Conservation (phyloP, 2,329 filamentous ascomycete genomes). For the Zasmidium angulare region DNA sequence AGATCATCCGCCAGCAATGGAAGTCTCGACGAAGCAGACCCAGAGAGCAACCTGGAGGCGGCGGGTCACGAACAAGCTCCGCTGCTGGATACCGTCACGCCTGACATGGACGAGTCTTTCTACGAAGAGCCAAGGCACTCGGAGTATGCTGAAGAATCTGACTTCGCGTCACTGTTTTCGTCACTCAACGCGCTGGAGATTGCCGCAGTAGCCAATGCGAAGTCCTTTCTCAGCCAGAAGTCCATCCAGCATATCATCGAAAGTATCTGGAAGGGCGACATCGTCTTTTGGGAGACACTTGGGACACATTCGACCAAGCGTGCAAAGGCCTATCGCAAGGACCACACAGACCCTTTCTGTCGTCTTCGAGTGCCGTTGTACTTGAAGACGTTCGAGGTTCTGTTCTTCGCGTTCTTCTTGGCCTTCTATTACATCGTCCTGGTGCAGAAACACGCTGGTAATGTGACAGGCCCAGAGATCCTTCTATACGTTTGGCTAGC, state of each 20-base stretch:
- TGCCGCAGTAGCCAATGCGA: conserved; percentile 75
- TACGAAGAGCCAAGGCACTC: conserved; percentile 24
- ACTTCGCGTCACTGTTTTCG: conserved; percentile 65
- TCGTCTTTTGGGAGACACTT: conserved; percentile 83
- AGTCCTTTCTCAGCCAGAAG: conserved; percentile 78
- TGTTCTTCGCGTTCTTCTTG: conserved; percentile 77
- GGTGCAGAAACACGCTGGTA: conserved; percentile 64
- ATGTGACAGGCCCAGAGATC: conserved; percentile 68
- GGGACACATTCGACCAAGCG: conserved; percentile 71
- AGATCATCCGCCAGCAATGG: conserved; percentile 8
- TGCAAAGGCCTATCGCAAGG: conserved; percentile 71
- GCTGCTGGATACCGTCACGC: conserved; percentile 16
- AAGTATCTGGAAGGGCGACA: conserved; percentile 82
- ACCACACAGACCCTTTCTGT: conserved; percentile 69
- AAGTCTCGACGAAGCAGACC: conserved; percentile 20
- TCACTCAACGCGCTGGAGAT: conserved; percentile 85
- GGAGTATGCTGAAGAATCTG: conserved; percentile 14
- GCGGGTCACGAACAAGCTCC: conserved; percentile 22
- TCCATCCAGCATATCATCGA: conserved; percentile 81
- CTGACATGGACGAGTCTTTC: conserved; percentile 24
- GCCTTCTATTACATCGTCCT: conserved; percentile 84
- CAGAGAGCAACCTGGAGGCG: conserved; percentile 10
- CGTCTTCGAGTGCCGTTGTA: conserved; percentile 78
- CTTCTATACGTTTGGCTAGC: conserved; percentile 82
- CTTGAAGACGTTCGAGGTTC: conserved; percentile 77